Percentiles rank a stretch among this genome's conserved stretches.
Evolutionary conservation across 2,329 filamentous ascomycete genomes (phyloP).

Genomic region (Xenoacremonium recifei): DNA sequence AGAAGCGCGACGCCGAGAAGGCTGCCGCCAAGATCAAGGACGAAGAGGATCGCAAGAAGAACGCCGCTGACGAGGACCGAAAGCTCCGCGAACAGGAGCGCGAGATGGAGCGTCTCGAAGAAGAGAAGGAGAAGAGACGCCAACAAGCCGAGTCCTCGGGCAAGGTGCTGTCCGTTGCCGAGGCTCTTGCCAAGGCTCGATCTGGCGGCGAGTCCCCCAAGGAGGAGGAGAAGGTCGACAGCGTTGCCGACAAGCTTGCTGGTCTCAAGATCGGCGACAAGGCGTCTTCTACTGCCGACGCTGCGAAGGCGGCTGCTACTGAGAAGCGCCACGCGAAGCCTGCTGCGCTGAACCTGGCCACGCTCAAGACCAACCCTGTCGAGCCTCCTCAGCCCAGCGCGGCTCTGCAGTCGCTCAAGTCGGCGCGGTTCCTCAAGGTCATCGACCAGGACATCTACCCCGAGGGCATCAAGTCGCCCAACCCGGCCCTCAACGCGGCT

Average conservation of each 20-base stretch:
- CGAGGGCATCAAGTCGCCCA: constrained; percentile 79
- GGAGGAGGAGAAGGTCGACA: constrained; percentile 34
- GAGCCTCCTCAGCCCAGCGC: constrained; percentile 93
- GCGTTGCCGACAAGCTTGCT: constrained; percentile 49
- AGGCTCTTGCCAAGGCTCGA: constrained; percentile 44
- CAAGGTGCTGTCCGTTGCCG: constrained; percentile 48
- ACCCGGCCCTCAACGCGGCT: constrained; percentile 82
- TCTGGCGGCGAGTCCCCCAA: constrained; percentile 36
- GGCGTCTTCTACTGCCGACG: constrained; percentile 41
- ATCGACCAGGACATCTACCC: constrained; percentile 81
- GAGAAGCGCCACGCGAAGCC: constrained; percentile 73
- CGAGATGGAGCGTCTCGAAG: constrained; percentile 71
- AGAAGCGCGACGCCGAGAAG: constrained; percentile 46
- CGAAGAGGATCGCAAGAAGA: constrained; percentile 40
- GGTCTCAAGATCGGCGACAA: constrained; percentile 49
- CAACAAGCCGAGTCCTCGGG: constrained; percentile 48
- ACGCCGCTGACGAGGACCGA: constrained; percentile 57
- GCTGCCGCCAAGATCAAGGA: constrained; percentile 50
- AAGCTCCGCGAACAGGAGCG: constrained; percentile 71
- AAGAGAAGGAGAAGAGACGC: constrained; percentile 63
- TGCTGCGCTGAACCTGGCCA: constrained; percentile 80
- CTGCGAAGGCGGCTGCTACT: constrained; percentile 45
- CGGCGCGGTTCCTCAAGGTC: constrained; percentile 81
- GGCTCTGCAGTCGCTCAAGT: constrained; percentile 89
- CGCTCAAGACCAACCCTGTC: constrained; percentile 77